These are phyloP conservation scores for Sphagnurus paluster DNA, from an alignment of 1,284 basidiomycete genomes.

Conservation along the genomic window DNA sequence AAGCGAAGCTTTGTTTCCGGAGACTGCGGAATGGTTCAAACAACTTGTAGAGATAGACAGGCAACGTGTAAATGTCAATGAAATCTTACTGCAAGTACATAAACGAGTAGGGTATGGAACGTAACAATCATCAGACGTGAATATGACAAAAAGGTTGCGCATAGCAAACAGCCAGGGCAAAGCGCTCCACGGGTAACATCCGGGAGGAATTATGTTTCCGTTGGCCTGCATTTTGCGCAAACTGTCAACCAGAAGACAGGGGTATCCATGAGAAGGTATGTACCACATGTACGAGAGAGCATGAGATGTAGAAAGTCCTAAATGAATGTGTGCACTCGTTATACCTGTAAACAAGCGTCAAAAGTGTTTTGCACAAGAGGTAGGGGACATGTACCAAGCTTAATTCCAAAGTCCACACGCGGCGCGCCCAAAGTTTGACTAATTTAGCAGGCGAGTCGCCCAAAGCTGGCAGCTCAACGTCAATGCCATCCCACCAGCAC, in stretches of 20 bases:
- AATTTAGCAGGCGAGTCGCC: constrained; percentile 51
- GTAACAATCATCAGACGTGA: constrained; percentile 12
- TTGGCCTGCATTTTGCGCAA: constrained; percentile 5
- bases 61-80: constrained; percentile 12
- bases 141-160: constrained; percentile 9
- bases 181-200: constrained; percentile 5
- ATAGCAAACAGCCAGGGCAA: constrained; percentile 4
- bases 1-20: constrained; percentile 16
- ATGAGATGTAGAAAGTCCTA: constrained; percentile 9
- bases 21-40: background rate
- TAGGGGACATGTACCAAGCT: constrained; percentile 73
- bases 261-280: constrained; percentile 20
- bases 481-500: constrained; percentile 99
- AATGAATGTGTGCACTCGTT: constrained; percentile 11
- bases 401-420: constrained; percentile 98
- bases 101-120: constrained; percentile 18
- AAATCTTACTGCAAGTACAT: constrained; percentile 7
- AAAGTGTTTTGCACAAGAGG: background rate
- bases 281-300: constrained; percentile 10
- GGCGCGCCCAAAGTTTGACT: constrained; percentile 92
- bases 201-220: constrained; percentile 11
- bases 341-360: constrained; percentile 12
- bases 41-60: constrained; percentile 8
- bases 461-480: constrained; percentile 73
- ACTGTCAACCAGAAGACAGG: constrained; percentile 9